phyloP scores from a whole-genome alignment of 306 rosid genomes.

The Boehmeria nivea region DNA sequence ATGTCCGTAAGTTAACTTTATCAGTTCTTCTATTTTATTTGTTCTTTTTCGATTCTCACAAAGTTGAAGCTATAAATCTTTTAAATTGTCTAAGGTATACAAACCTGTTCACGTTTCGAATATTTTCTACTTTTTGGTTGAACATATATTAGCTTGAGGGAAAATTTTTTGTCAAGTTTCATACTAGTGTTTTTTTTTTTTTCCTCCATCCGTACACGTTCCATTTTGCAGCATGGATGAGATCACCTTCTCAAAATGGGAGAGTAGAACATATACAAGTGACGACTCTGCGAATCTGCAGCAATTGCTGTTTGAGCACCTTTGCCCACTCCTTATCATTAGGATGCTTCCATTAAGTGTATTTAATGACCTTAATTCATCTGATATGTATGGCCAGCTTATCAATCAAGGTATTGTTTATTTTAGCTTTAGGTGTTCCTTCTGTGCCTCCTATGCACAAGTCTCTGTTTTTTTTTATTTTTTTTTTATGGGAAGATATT shows the following conservation, averaged over 20 bases:
- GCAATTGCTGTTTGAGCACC: conserved; percentile 66
- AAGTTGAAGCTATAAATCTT: neutral
- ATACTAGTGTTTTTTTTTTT: conserved; percentile 18
- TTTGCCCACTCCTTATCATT: conserved; percentile 78
- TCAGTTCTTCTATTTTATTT: too few relatives aligned
- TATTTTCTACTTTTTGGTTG: neutral
- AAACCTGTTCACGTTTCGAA: neutral
- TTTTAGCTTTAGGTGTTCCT: too few relatives aligned
- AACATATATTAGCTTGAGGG: conserved; percentile 2
- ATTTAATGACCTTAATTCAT: conserved; percentile 59
- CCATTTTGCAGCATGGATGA: conserved; percentile 45
- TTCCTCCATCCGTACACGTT: conserved; percentile 5
- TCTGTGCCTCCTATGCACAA: too few relatives aligned
- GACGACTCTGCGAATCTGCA: conserved; percentile 55
- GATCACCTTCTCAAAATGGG: conserved; percentile 47
- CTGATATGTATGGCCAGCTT: conserved; percentile 55
- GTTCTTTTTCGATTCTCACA: too few relatives aligned
- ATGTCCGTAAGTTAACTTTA: too few relatives aligned
- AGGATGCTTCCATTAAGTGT: conserved; percentile 84
- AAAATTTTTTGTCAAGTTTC: conserved; percentile 8
- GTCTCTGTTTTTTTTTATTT: conserved; percentile 2
- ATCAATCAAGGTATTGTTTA: conserved; percentile 32
- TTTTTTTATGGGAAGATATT: conserved; percentile 3
- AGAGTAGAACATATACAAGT: conserved; percentile 33
- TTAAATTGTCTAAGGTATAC: neutral